Conservation (phyloP, 2,329 filamentous ascomycete species). For the Metarhizium rileyi region DNA sequence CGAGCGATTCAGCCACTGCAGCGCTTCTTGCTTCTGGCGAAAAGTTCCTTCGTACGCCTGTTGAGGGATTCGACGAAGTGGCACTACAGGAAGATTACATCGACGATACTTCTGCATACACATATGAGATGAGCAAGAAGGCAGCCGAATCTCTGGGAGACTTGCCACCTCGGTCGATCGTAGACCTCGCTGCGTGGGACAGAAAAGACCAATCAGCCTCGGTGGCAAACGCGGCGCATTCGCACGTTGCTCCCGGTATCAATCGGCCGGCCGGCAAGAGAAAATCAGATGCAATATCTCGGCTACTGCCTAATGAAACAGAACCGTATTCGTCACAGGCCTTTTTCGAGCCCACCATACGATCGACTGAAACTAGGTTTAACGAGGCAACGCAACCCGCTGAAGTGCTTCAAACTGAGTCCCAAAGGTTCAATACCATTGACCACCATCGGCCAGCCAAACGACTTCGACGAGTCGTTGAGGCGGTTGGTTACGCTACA, state of each 20-base stretch:
- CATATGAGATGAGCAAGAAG: constrained; percentile 20
- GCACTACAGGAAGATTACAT: constrained; percentile 4
- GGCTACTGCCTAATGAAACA: constrained; percentile 3
- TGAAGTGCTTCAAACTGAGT: not conserved
- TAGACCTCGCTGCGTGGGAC: not conserved
- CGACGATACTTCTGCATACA: constrained; percentile 22
- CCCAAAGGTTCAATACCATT: not conserved
- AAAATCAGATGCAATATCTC: constrained; percentile 4
- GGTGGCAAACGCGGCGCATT: not conserved
- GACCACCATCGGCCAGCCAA: constrained; percentile 16
- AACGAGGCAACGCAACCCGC: not conserved
- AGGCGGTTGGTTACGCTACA: constrained; percentile 26
- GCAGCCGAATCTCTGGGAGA: not conserved
- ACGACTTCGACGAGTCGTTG: constrained; percentile 24
- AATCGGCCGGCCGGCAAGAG: not conserved
- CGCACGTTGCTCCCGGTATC: not conserved
- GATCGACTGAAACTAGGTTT: not conserved
- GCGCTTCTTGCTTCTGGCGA: constrained; percentile 20
- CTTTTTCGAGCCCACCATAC: not conserved
- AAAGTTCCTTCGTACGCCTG: constrained; percentile 21
- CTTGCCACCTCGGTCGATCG: not conserved
- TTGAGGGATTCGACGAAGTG: not conserved
- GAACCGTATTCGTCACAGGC: constrained; percentile 3
- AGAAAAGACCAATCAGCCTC: not conserved
- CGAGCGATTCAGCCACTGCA: constrained; percentile 5